Percentiles rank a stretch among this genome's conserved stretches.
These are phyloP conservation scores for Solanum chilense DNA, from an alignment of 257 asterid genomes.

Conservation along the genomic window DNA sequence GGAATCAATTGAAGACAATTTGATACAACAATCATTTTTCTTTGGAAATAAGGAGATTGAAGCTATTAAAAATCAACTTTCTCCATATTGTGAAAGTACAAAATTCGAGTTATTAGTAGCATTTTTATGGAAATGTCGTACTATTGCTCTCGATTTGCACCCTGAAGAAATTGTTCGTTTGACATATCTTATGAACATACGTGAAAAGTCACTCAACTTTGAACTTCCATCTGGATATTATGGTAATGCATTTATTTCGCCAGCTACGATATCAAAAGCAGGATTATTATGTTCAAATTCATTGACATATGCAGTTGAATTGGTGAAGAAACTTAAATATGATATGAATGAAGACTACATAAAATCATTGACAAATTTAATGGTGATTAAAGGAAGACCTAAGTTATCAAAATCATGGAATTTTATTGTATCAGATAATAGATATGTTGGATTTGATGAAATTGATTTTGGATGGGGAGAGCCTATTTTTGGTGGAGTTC, in stretches of 20 bases:
- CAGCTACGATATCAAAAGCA: too few relatives aligned
- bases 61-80: background rate
- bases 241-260: too few relatives aligned
- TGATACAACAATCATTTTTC: background rate
- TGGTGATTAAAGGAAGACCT: background rate
- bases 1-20: background rate
- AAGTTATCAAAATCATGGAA: background rate
- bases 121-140: slow-evolving; percentile 2
- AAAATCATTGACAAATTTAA: background rate
- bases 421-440: background rate
- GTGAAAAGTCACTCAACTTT: too few relatives aligned
- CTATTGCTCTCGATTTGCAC: background rate
- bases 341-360: too few relatives aligned
- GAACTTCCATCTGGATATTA: too few relatives aligned
- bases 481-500: background rate
- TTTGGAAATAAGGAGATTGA: slow-evolving; percentile 2
- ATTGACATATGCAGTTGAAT: too few relatives aligned
- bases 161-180: too few relatives aligned
- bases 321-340: too few relatives aligned
- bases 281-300: too few relatives aligned
- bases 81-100: background rate
- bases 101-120: background rate
- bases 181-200: too few relatives aligned
- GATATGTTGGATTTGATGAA: background rate
- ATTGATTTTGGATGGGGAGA: slow-evolving; percentile 5